A percentile compares a stretch with the other conserved stretches of the same genome.
phyloP scores from a whole-genome alignment of 192 early-diverging fungal genomes.

The Podila verticillata region DNA sequence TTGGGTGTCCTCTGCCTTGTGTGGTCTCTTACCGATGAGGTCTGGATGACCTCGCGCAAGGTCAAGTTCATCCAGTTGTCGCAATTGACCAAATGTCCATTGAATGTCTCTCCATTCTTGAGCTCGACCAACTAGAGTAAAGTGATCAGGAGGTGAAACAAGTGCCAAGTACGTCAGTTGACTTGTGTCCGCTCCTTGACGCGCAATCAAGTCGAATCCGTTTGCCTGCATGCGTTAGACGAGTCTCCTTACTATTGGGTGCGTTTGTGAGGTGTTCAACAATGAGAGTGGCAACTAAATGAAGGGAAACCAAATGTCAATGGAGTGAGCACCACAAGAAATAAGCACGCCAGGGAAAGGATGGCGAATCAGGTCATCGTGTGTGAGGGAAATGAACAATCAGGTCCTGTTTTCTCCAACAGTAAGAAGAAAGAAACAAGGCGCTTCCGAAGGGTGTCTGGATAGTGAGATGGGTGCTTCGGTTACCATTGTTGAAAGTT shows the following conservation, averaged over 20 bases:
- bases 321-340: not conserved
- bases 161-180: conserved; percentile 2
- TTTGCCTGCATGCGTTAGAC: not conserved
- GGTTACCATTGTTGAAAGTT: not conserved
- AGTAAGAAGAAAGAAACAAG: not conserved
- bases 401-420: not conserved
- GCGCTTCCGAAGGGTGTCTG: no score
- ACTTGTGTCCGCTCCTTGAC: not conserved
- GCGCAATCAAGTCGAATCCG: not conserved
- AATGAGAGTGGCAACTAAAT: conserved; percentile 90
- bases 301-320: not conserved
- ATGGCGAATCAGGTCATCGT: not conserved
- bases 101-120: conserved; percentile 98
- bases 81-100: conserved; percentile 96
- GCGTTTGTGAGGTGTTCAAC: conserved; percentile 87
- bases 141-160: conserved; percentile 9
- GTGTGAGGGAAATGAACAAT: not conserved
- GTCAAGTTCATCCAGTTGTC: conserved; percentile 99
- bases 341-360: not conserved
- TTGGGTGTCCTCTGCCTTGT: no score
- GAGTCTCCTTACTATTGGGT: conserved; percentile 74
- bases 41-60: conserved; percentile 94
- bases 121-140: conserved; percentile 85
- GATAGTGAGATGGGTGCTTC: no score
- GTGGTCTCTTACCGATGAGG: conserved; percentile 70